Base-by-base conservation (phyloP, 345 rosid species). In the Populus ilicifolia region DNA sequence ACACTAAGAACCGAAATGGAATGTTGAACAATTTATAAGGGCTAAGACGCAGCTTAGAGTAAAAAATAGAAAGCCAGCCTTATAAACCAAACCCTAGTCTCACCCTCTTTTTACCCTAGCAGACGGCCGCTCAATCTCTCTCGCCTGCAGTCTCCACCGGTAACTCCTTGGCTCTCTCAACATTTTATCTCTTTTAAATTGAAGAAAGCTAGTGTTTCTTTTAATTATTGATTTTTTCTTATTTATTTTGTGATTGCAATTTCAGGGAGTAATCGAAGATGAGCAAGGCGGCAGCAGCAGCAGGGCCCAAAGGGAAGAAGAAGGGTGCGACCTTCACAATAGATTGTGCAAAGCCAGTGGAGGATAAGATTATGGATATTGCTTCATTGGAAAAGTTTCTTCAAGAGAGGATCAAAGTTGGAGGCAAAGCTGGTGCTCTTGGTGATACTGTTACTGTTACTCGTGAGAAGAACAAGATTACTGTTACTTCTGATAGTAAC, bases 381-480 rank as follows among this genome's bases (percentile, higher is more conserved):
- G 90, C 91, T 10, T 89, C 94, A 1, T 82, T 92, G 2, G 93
- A 92, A 71, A 92, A 90, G 88, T 92, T 92, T 74, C 91, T 92
- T 30, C 93, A 89, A 79, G 93, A 90, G 77, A 79, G 90, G 36
- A 92, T 90, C 82, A 92, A 90, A 85, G 94, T 90, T 74, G 91
- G 92, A 4, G 97, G 94, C 71, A 92, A 91, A 76, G 86, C 96
- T 0, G 93, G 96, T 46, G 90, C 91, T 67, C 94, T 91, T 0
- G 94, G 92, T 0, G 92, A 90, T 18, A 35, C 87, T 2, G 84
- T 92, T 39, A 73, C 87, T 3, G 80, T 92, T 59, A 52, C 84
- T 5, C 80, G 88, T 25, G 90, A 86, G 14, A 86, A 87, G 76
- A 83, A 73, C 79, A 89, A 83, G 83, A 89, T 90, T 69, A 88